phyloP scores from a whole-genome alignment of 164 flowering plant species.

The Vitis labrusca region DNA sequence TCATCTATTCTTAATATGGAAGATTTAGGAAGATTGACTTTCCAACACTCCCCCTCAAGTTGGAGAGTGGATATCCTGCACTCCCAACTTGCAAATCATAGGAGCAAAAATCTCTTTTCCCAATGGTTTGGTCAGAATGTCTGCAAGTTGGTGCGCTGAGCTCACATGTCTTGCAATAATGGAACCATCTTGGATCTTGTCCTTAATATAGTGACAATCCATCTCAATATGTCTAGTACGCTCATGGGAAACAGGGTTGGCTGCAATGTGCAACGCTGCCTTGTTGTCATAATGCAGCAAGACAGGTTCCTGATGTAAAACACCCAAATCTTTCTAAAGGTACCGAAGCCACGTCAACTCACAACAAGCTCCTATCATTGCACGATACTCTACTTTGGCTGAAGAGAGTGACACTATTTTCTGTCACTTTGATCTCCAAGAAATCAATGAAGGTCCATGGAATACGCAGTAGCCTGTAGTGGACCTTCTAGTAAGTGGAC shows the following conservation, averaged over 20 bases:
- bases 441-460: neutral
- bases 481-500: neutral
- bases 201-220: neutral
- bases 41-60: no score
- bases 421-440: neutral
- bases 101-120: slow-evolving; percentile 1
- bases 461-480: neutral
- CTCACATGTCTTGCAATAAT: neutral
- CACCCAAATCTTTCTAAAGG: neutral
- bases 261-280: neutral
- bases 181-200: slow-evolving; percentile 6
- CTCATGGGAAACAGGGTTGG: neutral
- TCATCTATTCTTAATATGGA: neutral
- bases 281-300: neutral
- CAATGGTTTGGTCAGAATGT: slow-evolving; percentile 1
- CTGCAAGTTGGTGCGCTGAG: neutral
- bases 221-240: neutral
- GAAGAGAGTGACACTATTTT: neutral
- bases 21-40: neutral
- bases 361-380: neutral
- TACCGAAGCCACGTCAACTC: neutral
- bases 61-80: neutral
- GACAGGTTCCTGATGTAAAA: neutral
- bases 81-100: slow-evolving; percentile 9
- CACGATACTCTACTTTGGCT: neutral